Percentiles rank a stretch among this genome's conserved stretches.
These are phyloP conservation scores for Coemansia sp. DNA, from an alignment of 192 early-diverging fungal genomes.

Conservation along the genomic window DNA sequence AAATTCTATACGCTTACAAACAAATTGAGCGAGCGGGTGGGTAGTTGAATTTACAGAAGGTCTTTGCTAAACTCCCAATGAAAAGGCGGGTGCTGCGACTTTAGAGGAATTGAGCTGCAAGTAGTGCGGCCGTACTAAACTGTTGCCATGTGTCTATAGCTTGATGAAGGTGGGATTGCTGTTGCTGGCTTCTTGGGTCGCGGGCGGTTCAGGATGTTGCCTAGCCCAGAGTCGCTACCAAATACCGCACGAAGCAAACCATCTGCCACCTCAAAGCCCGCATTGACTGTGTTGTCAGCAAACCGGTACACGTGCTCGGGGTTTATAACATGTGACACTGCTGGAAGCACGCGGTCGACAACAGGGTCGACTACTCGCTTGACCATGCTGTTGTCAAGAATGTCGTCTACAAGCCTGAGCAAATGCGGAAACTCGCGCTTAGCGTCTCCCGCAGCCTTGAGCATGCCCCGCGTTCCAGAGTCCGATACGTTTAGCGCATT, in stretches of 20 bases:
- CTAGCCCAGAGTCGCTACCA: constrained; percentile 46
- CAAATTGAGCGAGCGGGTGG: too few species aligned
- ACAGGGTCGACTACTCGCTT: constrained; percentile 48
- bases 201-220: constrained; percentile 46
- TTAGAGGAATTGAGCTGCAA: background rate
- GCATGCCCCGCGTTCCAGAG: constrained; percentile 46
- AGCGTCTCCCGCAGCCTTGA: constrained; percentile 40
- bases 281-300: constrained; percentile 50
- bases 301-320: constrained; percentile 47
- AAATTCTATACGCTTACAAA: too few species aligned
- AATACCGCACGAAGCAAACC: constrained; percentile 49
- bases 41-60: too few species aligned
- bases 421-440: constrained; percentile 51
- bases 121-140: background rate
- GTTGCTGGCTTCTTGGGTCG: constrained; percentile 51
- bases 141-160: constrained; percentile 28
- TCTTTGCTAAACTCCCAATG: background rate
- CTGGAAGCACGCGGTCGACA: constrained; percentile 46
- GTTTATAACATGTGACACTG: constrained; percentile 42
- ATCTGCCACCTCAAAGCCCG: constrained; percentile 48
- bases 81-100: background rate
- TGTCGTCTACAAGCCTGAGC: constrained; percentile 44
- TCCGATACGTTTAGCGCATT: constrained; percentile 50
- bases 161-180: constrained; percentile 21
- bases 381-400: constrained; percentile 39